These are phyloP conservation scores for Quercus phellos DNA, from an alignment of 331 rosid genomes.

Conservation along the genomic window DNA sequence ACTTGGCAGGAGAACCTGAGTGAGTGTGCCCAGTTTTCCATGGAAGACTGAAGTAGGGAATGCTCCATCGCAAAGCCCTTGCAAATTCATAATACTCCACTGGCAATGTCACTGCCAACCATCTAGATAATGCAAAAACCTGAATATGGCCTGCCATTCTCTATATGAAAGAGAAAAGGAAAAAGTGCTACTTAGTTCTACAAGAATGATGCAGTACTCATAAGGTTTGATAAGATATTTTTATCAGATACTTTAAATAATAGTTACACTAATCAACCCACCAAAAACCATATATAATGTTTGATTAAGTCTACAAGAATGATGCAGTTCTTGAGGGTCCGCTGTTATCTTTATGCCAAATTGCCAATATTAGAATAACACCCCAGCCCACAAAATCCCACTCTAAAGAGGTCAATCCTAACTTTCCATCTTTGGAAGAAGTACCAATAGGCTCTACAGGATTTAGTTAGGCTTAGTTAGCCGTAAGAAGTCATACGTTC, in stretches of 20 bases:
- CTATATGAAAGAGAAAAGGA: slow-evolving; percentile 42
- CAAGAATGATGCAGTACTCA: neutral
- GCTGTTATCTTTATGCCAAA: too few species aligned
- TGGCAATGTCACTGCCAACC: slow-evolving; percentile 68
- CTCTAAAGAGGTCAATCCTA: too few species aligned
- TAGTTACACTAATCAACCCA: neutral
- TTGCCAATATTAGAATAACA: neutral
- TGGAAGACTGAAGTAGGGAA: slow-evolving; percentile 68
- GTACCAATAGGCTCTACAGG: neutral
- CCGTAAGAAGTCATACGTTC: neutral
- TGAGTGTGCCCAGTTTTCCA: slow-evolving; percentile 54
- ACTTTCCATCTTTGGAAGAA: neutral
- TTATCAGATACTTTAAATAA: neutral
- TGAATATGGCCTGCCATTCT: slow-evolving; percentile 82
- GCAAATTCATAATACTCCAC: slow-evolving; percentile 70
- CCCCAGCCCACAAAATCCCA: too few species aligned
- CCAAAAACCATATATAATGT: neutral
- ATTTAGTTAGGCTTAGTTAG: neutral
- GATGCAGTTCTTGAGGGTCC: too few species aligned
- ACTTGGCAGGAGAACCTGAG: slow-evolving; percentile 41
- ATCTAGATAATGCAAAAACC: slow-evolving; percentile 73
- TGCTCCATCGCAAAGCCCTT: slow-evolving; percentile 67
- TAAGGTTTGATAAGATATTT: neutral
- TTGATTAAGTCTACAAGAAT: too few species aligned
- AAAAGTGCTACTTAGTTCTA: slow-evolving; percentile 14